Percentiles rank a stretch among this genome's conserved stretches.
phyloP scores from a whole-genome alignment of 768 basidiomycete genomes.

The Tricholoma terreum region DNA sequence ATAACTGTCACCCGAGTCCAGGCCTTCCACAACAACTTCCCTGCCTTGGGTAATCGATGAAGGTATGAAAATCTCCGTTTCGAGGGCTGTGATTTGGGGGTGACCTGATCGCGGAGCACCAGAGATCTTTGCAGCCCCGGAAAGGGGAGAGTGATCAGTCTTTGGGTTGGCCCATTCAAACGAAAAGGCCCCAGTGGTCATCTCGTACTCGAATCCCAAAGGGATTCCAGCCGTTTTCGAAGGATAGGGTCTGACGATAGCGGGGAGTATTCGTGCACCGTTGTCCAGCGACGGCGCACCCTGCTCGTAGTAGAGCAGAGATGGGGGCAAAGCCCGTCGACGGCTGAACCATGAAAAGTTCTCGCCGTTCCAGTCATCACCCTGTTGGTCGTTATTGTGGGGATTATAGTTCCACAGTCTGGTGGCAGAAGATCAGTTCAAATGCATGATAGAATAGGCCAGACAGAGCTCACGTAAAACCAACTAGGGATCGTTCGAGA shows the following conservation, averaged over 20 bases:
- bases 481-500: conserved; percentile 71
- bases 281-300: conserved; percentile 71
- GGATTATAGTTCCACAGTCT: conserved; percentile 98
- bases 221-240: conserved; percentile 89
- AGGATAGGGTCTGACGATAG: conserved; percentile 87
- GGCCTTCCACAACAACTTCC: conserved; percentile 55
- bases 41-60: conserved; percentile 55
- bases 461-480: conserved; percentile 71
- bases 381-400: conserved; percentile 68
- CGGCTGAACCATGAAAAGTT: conserved; percentile 94
- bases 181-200: conserved; percentile 63
- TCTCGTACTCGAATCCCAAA: conserved; percentile 68
- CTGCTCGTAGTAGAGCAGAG: conserved; percentile 57
- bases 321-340: conserved; percentile 52
- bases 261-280: conserved; percentile 72
- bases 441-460: background rate
- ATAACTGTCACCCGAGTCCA: conserved; percentile 49
- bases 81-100: conserved; percentile 43
- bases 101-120: conserved; percentile 40
- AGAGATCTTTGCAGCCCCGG: conserved; percentile 19
- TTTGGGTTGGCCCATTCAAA: conserved; percentile 60
- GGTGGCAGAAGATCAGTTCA: conserved; percentile 2
- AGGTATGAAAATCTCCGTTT: conserved; percentile 86
- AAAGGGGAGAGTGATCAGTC: conserved; percentile 6
- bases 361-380: conserved; percentile 95